A percentile compares a stretch with the other conserved stretches of the same genome.
phyloP scores from a whole-genome alignment of 2,329 filamentous ascomycete genomes.

The Sphaerulina vaccinii region DNA sequence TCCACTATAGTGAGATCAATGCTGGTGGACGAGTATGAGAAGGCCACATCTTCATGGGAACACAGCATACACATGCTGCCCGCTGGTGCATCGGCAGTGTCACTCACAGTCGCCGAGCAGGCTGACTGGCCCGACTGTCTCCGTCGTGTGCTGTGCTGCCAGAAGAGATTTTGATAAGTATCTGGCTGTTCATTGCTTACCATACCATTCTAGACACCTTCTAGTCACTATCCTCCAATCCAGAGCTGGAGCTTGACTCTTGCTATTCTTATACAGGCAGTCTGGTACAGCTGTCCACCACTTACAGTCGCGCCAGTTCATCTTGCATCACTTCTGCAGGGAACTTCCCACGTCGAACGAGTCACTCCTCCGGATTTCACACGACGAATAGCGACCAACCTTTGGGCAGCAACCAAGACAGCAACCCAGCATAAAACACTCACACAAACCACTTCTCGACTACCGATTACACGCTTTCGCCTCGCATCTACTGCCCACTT shows the following conservation, averaged over 20 bases:
- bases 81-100: background rate
- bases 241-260: too few species aligned
- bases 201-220: too few species aligned
- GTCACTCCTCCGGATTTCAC: background rate
- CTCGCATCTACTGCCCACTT: constrained; percentile 12
- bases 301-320: background rate
- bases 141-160: background rate
- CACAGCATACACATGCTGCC: background rate
- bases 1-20: background rate
- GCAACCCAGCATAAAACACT: background rate
- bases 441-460: background rate
- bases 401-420: constrained; percentile 7
- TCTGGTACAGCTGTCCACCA: background rate
- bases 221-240: too few species aligned
- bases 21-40: background rate
- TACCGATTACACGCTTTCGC: background rate
- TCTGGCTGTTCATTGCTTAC: too few species aligned
- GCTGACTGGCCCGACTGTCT: constrained; percentile 8
- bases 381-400: constrained; percentile 1
- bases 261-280: background rate
- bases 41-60: background rate
- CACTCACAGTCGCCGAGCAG: constrained; percentile 2
- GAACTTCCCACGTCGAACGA: constrained; percentile 7
- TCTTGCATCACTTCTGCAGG: constrained; percentile 3
- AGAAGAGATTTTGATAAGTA: constrained; percentile 2